Percentiles rank a stretch among this genome's conserved stretches.
Conservation (phyloP, 2,329 filamentous ascomycete genomes). For the Xylaria sp. region DNA sequence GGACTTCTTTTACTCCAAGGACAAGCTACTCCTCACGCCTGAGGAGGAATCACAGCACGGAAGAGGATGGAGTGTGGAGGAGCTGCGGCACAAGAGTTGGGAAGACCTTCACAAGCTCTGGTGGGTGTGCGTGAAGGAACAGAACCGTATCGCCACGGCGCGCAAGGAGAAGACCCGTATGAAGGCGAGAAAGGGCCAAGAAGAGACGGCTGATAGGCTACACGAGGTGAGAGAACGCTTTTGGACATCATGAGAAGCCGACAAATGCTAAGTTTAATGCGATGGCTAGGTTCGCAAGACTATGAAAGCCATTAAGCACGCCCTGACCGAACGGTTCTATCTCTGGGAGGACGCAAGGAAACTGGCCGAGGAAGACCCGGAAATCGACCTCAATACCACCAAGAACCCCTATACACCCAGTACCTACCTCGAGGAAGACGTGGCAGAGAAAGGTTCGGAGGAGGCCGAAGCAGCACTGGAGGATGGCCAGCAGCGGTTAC, state of each 20-base stretch:
- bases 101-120: constrained; percentile 89
- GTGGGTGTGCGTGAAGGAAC: constrained; percentile 92
- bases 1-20: constrained; percentile 81
- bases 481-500: not conserved
- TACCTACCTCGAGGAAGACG: constrained; percentile 41
- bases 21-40: constrained; percentile 71
- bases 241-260: not conserved
- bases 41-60: constrained; percentile 73
- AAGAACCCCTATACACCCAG: constrained; percentile 54
- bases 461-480: constrained; percentile 11
- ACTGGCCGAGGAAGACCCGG: constrained; percentile 66
- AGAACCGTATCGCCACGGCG: constrained; percentile 85
- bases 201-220: constrained; percentile 67
- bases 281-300: constrained; percentile 69
- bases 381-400: constrained; percentile 61
- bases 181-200: constrained; percentile 72
- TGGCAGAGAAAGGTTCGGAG: constrained; percentile 41
- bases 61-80: constrained; percentile 80
- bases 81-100: constrained; percentile 88
- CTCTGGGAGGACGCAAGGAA: constrained; percentile 78
- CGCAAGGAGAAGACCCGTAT: constrained; percentile 67
- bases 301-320: constrained; percentile 80
- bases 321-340: constrained; percentile 85
- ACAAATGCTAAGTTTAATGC: not conserved
- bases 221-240: constrained; percentile 58